phyloP scores from a whole-genome alignment of 2,329 filamentous ascomycete genomes.

The Laburnicola sp. region DNA sequence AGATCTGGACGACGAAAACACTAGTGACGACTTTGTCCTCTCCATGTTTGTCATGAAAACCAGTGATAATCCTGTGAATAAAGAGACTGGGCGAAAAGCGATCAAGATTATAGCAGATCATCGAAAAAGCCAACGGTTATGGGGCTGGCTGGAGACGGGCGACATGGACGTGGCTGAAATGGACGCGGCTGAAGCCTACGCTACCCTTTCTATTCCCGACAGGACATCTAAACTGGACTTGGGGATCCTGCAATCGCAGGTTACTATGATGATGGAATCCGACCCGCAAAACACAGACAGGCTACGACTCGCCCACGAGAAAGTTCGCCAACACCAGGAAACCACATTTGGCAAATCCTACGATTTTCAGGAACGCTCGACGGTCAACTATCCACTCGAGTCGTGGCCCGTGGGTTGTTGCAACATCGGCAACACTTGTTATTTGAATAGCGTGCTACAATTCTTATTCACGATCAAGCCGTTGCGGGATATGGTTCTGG shows the following conservation, averaged over 20 bases:
- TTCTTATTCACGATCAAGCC: slow-evolving; percentile 90
- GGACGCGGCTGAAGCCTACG: slow-evolving; percentile 50
- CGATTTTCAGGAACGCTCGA: slow-evolving; percentile 15
- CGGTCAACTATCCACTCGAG: slow-evolving; percentile 40
- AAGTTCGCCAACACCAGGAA: slow-evolving; percentile 46
- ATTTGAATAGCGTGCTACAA: slow-evolving; percentile 93
- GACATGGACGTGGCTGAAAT: slow-evolving; percentile 56
- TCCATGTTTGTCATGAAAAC: slow-evolving; percentile 61
- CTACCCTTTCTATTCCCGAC: slow-evolving; percentile 53
- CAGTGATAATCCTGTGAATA: slow-evolving; percentile 55
- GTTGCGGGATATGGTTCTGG: slow-evolving; percentile 76
- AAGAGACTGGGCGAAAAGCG: slow-evolving; percentile 58
- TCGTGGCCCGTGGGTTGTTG: slow-evolving; percentile 79
- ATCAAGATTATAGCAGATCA: slow-evolving; percentile 61
- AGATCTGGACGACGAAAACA: slow-evolving; percentile 49
- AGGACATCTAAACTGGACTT: slow-evolving; percentile 56
- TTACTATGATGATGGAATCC: slow-evolving; percentile 34
- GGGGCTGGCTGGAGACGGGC: slow-evolving; percentile 57
- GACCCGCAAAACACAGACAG: slow-evolving; percentile 51
- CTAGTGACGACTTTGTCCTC: slow-evolving; percentile 60
- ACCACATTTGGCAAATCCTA: slow-evolving; percentile 24
- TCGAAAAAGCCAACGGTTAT: slow-evolving; percentile 59
- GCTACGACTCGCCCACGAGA: slow-evolving; percentile 52
- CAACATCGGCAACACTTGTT: slow-evolving; percentile 98
- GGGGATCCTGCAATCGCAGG: slow-evolving; percentile 37